These are phyloP conservation scores for Byssothecium circinans DNA, from an alignment of 2,329 filamentous ascomycete species.

Conservation along the genomic window DNA sequence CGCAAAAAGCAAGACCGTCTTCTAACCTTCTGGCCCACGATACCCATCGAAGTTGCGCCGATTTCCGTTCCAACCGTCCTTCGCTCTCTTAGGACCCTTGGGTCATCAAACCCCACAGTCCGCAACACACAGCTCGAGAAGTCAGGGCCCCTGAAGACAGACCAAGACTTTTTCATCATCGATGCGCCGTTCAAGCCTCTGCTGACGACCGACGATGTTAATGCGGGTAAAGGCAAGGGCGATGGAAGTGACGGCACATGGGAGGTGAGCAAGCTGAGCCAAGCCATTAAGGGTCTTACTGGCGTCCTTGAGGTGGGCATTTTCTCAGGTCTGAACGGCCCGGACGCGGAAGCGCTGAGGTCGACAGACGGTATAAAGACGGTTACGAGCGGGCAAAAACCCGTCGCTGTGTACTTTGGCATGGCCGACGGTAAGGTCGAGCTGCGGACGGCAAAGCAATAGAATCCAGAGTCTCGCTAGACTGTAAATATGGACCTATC, in stretches of 20 bases:
- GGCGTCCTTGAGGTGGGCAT: slow-evolving; percentile 92
- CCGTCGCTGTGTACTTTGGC: slow-evolving; percentile 92
- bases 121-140: slow-evolving; percentile 74
- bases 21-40: slow-evolving; percentile 73
- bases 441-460: slow-evolving; percentile 32
- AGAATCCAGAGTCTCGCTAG: no score
- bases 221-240: slow-evolving; percentile 45
- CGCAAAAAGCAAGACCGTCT: slow-evolving; percentile 82
- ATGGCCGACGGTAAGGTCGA: slow-evolving; percentile 64
- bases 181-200: slow-evolving; percentile 84
- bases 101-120: slow-evolving; percentile 69
- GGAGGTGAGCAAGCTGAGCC: slow-evolving; percentile 76
- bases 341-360: slow-evolving; percentile 60
- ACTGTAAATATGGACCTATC: no score
- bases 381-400: slow-evolving; percentile 72
- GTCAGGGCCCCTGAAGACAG: slow-evolving; percentile 80
- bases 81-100: slow-evolving; percentile 69
- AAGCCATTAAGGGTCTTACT: slow-evolving; percentile 75
- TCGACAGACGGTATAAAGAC: slow-evolving; percentile 22
- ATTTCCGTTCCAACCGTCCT: slow-evolving; percentile 79
- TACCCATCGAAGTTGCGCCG: slow-evolving; percentile 93
- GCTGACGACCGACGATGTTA: slow-evolving; percentile 62
- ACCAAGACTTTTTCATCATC: slow-evolving; percentile 86
- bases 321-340: slow-evolving; percentile 80
- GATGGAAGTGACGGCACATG: slow-evolving; percentile 69